Base-by-base conservation (phyloP, 2,329 filamentous ascomycete genomes). In the Didymellaceae sp. region DNA sequence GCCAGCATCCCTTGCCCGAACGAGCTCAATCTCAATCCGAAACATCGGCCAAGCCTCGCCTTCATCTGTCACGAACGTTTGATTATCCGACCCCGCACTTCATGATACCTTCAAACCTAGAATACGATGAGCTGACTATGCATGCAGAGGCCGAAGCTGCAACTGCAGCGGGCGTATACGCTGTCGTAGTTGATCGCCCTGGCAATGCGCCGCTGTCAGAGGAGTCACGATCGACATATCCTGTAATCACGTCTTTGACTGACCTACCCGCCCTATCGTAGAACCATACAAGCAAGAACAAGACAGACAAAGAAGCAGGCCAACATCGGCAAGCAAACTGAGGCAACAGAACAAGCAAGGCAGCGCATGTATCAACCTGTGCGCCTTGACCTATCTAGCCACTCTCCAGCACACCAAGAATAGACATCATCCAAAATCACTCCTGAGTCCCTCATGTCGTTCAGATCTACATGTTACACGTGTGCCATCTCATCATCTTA, bases 171-270 rank as follows among this genome's bases (percentile, higher is more conserved):
- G 72, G 72, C 26, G 71, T 80, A 56, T 68, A 75, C 50, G 66
- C 73, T 5, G 55, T 78, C 7, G 60, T 80, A 30, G 74, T 79
- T 16, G 76, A 78, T 58, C 81, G 90, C 47, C 86, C 87, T 13
- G 90, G 89, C 10, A 94, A 94, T 73, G 81, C 83, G 28, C 79
- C 79, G 22, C 74, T 92, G 34, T 58, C 60, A 1, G 54, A 59
- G 14, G 64, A 63, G 13, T 55, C 58, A 0, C 59, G 40, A 21
- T 45, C 43, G 16, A 51, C 31, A 5, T 73, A 66, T 32, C 39
- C 61, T 7, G 61, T 71, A 16, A 63, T 73, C 17, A 45, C 63
- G 41, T 57, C 54, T 9, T 31, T 73, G 57, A 66, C 79, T 68
- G 65, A 82, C 73, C 35, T 71, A 18, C 61, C 62, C 2, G 32